A percentile compares a stretch with the other conserved stretches of the same genome.
Evolutionary conservation across 306 rosid genomes (phyloP).

Genomic region (Trifolium repens): DNA sequence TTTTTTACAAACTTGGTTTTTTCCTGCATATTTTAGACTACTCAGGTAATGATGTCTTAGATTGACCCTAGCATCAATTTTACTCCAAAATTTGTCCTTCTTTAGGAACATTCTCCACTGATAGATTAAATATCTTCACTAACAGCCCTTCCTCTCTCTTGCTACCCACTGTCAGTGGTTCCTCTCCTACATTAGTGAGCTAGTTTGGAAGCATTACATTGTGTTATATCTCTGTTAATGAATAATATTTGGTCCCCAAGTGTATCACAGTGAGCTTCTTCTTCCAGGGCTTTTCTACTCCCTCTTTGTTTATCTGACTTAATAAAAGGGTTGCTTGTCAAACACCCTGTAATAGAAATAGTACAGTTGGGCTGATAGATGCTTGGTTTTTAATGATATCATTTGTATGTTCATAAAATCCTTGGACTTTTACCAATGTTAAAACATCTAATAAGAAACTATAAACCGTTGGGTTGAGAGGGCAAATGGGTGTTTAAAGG

Average conservation of each 20-base stretch:
- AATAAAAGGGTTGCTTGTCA: conserved; percentile 20
- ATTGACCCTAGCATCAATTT: conserved; percentile 36
- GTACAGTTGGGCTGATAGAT: conserved; percentile 25
- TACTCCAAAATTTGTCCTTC: conserved; percentile 29
- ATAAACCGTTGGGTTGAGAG: conserved; percentile 24
- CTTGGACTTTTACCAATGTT: conserved; percentile 19
- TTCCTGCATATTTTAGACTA: conserved; percentile 91
- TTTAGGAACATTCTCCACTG: conserved; percentile 34
- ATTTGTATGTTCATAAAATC: conserved; percentile 27
- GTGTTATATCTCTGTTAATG: conserved; percentile 28
- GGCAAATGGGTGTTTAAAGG: conserved; percentile 27
- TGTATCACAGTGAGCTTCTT: conserved; percentile 27
- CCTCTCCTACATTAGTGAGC: conserved; percentile 30
- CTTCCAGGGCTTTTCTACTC: conserved; percentile 3
- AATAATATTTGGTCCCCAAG: conserved; percentile 26
- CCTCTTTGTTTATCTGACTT: conserved; percentile 13
- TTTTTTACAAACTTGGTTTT: conserved; percentile 95
- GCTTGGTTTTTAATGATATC: conserved; percentile 22
- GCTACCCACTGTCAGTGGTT: conserved; percentile 4
- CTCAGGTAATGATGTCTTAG: conserved; percentile 64
- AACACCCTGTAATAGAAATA: conserved; percentile 32
- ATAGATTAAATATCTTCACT: conserved; percentile 33
- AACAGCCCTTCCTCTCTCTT: conserved; percentile 33
- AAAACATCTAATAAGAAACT: conserved; percentile 26
- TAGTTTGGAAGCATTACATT: conserved; percentile 40